Evolutionary conservation across 306 rosid genomes (phyloP).

Genomic region (Pyrus pyrifolia): DNA sequence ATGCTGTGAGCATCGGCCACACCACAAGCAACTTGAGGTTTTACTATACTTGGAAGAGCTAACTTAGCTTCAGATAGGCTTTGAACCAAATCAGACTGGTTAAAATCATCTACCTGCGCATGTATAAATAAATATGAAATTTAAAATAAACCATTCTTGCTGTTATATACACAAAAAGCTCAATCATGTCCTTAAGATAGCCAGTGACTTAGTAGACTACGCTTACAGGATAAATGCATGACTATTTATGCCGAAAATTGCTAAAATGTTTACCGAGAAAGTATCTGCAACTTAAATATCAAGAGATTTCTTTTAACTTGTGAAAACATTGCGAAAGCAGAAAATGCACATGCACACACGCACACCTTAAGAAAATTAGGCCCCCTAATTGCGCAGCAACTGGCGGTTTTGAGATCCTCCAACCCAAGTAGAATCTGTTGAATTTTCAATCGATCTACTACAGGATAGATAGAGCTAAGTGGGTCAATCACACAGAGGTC

Average conservation of each 20-base stretch:
- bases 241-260: not conserved
- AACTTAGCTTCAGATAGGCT: slow-evolving; percentile 51
- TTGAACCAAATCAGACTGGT: slow-evolving; percentile 35
- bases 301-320: not conserved
- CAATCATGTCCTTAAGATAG: not conserved
- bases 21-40: slow-evolving; percentile 97
- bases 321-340: not conserved
- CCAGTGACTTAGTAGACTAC: not conserved
- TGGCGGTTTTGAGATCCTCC: slow-evolving; percentile 47
- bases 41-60: slow-evolving; percentile 74
- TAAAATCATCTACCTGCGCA: slow-evolving; percentile 54
- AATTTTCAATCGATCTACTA: slow-evolving; percentile 70
- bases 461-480: slow-evolving; percentile 46
- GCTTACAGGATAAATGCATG: not conserved
- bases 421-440: slow-evolving; percentile 64
- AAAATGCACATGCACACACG: not conserved
- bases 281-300: not conserved
- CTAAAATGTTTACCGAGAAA: not conserved
- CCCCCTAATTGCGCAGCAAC: slow-evolving; percentile 53
- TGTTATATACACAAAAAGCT: not conserved
- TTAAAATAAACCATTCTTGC: not conserved
- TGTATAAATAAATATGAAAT: not conserved
- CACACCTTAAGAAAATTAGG: slow-evolving; percentile 59
- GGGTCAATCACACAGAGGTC: slow-evolving; percentile 75
- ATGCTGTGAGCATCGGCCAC: slow-evolving; percentile 74